Conservation (phyloP, 345 rosid species). For the Corymbia maculata region DNA sequence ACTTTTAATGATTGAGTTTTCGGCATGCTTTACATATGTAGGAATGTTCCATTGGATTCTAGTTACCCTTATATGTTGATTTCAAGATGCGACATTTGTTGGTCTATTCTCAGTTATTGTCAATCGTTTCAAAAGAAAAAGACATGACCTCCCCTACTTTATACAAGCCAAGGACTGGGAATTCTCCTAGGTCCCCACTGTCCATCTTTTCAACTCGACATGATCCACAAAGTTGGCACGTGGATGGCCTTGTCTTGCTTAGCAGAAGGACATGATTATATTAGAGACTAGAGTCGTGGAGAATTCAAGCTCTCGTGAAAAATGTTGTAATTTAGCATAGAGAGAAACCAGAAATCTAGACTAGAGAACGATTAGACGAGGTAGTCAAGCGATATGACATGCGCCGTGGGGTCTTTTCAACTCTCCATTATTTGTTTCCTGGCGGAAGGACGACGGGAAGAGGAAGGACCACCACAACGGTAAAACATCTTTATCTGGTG, state of each 20-base stretch:
- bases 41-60: no score
- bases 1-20: no score
- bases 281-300: not conserved
- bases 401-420: not conserved
- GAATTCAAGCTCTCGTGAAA: not conserved
- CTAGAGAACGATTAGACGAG: not conserved
- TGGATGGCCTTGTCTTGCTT: not conserved
- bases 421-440: not conserved
- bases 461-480: not conserved
- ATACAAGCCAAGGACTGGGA: not conserved
- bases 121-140: not conserved
- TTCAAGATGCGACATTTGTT: no score
- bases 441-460: not conserved
- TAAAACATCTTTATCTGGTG: not conserved
- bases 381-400: not conserved
- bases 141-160: not conserved
- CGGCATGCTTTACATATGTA: no score
- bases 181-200: not conserved
- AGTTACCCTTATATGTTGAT: rapidly evolving
- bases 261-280: not conserved
- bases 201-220: not conserved
- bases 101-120: not conserved
- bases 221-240: not conserved
- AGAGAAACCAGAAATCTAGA: not conserved
- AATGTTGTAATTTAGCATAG: not conserved